Percentiles rank a stretch among this genome's conserved stretches.
Conservation (phyloP, 345 rosid genomes). For the Jatropha curcas region DNA sequence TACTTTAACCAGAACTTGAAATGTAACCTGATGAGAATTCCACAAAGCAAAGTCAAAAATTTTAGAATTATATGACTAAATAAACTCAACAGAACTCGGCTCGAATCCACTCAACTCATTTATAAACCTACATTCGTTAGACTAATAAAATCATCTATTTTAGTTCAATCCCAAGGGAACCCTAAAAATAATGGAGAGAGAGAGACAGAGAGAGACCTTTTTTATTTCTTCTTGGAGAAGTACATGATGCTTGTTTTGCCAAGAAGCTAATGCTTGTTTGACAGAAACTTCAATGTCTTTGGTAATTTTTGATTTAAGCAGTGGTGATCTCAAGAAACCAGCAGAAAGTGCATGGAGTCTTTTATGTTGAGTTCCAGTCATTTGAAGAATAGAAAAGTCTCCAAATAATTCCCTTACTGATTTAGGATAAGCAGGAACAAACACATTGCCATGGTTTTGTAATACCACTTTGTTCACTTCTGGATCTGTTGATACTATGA, state of each 20-base stretch:
- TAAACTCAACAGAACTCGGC: no score
- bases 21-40: constrained; percentile 66
- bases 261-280: constrained; percentile 49
- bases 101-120: no score
- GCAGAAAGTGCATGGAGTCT: constrained; percentile 70
- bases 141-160: no score
- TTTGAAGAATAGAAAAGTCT: constrained; percentile 71
- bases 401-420: constrained; percentile 71
- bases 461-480: constrained; percentile 87
- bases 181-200: background rate
- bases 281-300: constrained; percentile 60
- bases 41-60: background rate
- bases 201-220: constrained; percentile 44
- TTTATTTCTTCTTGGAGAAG: constrained; percentile 67
- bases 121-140: no score
- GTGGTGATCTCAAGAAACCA: constrained; percentile 80
- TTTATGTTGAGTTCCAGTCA: constrained; percentile 71
- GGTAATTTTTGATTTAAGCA: constrained; percentile 62
- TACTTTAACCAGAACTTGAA: constrained; percentile 66
- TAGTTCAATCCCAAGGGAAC: no score
- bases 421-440: constrained; percentile 91
- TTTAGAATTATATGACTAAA: background rate
- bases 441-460: constrained; percentile 75
- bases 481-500: constrained; percentile 86
- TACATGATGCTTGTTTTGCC: constrained; percentile 51